These are phyloP conservation scores for Aspergillus tubingensis DNA, from an alignment of 2,329 filamentous ascomycete genomes.

Conservation along the genomic window DNA sequence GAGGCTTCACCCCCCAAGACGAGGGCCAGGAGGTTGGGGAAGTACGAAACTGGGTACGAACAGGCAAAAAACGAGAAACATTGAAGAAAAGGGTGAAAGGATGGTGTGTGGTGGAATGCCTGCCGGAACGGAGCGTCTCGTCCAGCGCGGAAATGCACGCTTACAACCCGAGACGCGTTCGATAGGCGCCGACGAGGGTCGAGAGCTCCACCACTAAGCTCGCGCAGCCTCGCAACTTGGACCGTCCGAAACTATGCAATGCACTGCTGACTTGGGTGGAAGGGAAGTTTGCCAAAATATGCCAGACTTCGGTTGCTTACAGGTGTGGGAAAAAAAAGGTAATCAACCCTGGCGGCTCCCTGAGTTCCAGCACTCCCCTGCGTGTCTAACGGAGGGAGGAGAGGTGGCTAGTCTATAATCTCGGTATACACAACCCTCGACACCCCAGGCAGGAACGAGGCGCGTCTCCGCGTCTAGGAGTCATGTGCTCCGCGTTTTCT, in stretches of 20 bases:
- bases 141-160: slow-evolving; percentile 44
- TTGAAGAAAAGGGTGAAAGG: slow-evolving; percentile 26
- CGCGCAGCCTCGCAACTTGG: slow-evolving; percentile 22
- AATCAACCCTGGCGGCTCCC: neutral
- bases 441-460: slow-evolving; percentile 14
- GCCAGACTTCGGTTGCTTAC: neutral
- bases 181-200: slow-evolving; percentile 39
- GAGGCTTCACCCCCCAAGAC: slow-evolving; percentile 18
- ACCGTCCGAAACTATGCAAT: slow-evolving; percentile 19
- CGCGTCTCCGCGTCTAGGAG: slow-evolving; percentile 19
- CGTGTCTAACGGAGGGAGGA: neutral
- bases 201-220: slow-evolving; percentile 30
- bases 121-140: slow-evolving; percentile 36
- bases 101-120: slow-evolving; percentile 38
- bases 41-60: slow-evolving; percentile 24
- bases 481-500: slow-evolving; percentile 23
- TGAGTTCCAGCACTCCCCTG: neutral
- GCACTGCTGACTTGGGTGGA: slow-evolving; percentile 1
- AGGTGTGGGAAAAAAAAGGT: neutral
- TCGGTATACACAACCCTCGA: neutral
- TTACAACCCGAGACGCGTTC: slow-evolving; percentile 44
- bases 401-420: neutral
- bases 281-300: neutral
- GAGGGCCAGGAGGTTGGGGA: slow-evolving; percentile 26
- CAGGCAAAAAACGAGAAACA: slow-evolving; percentile 28